phyloP scores from a whole-genome alignment of 1,284 basidiomycete genomes.

The Trichosporon sp. region DNA sequence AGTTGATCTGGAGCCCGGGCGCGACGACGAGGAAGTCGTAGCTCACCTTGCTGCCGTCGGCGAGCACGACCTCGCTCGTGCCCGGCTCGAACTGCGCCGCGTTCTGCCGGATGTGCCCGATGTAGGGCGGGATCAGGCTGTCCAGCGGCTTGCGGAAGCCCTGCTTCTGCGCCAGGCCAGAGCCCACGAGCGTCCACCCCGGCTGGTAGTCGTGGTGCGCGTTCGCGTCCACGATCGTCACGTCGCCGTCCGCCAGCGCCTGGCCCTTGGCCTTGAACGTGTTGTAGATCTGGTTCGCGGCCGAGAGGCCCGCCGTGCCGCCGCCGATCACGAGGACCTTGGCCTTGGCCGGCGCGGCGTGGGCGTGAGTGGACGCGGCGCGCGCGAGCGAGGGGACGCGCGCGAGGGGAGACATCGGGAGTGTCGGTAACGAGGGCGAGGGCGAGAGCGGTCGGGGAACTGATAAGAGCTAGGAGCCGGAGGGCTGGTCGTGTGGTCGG shows the following conservation, averaged over 20 bases:
- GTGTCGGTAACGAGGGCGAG: no score
- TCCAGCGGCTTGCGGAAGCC: slow-evolving; percentile 67
- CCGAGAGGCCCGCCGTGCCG: slow-evolving; percentile 67
- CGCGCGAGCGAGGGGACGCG: slow-evolving; percentile 11
- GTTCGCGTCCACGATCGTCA: slow-evolving; percentile 69
- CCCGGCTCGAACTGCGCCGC: slow-evolving; percentile 73
- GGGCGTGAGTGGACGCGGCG: slow-evolving; percentile 34
- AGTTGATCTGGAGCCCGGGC: slow-evolving; percentile 77
- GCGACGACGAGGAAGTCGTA: slow-evolving; percentile 90
- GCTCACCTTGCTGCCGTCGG: slow-evolving; percentile 64
- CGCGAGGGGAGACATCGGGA: slow-evolving; percentile 3
- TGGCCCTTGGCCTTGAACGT: slow-evolving; percentile 68
- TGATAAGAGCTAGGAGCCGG: neutral
- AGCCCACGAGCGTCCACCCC: slow-evolving; percentile 88
- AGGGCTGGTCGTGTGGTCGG: neutral
- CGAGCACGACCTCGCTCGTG: slow-evolving; percentile 65
- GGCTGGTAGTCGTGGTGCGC: slow-evolving; percentile 57
- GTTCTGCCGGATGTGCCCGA: slow-evolving; percentile 68
- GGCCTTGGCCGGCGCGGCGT: slow-evolving; percentile 42
- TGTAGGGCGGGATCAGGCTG: slow-evolving; percentile 67
- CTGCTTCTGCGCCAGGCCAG: slow-evolving; percentile 64
- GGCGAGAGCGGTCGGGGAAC: neutral
- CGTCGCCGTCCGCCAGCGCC: slow-evolving; percentile 65
- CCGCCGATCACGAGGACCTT: slow-evolving; percentile 53
- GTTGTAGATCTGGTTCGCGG: slow-evolving; percentile 77